These are phyloP conservation scores for Desmodesmus armatus DNA, from an alignment of 139 green algal genomes.

Conservation along the genomic window DNA sequence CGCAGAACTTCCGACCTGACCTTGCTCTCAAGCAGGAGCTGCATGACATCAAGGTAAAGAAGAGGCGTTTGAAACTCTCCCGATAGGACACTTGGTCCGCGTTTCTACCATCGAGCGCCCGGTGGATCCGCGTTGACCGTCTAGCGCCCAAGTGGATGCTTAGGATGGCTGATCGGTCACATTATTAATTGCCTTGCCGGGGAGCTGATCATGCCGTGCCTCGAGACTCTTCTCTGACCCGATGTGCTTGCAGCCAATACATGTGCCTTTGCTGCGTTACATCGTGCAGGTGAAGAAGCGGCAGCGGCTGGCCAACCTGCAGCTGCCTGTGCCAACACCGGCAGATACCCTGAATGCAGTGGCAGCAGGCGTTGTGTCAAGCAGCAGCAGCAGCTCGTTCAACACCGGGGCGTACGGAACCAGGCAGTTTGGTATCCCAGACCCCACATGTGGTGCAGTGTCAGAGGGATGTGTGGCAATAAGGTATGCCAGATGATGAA, in stretches of 20 bases:
- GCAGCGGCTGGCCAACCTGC: conserved; percentile 21
- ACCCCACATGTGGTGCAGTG: not conserved
- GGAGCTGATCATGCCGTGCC: too few relatives aligned
- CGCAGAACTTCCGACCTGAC: conserved; percentile 16
- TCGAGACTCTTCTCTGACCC: too few relatives aligned
- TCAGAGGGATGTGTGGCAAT: conserved; percentile 19
- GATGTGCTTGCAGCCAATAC: too few relatives aligned
- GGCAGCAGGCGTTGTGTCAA: not conserved
- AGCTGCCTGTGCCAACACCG: conserved; percentile 5
- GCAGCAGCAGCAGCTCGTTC: not conserved
- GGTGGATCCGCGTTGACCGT: too few relatives aligned
- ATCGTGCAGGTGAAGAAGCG: not conserved
- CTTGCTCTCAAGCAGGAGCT: conserved; percentile 16
- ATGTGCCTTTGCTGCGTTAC: too few relatives aligned
- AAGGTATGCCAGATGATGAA: too few relatives aligned
- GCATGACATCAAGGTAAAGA: conserved; percentile 1
- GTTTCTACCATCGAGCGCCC: too few relatives aligned
- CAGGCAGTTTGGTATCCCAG: conserved; percentile 8
- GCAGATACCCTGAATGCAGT: not conserved
- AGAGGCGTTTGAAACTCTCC: too few relatives aligned
- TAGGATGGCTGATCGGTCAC: too few relatives aligned
- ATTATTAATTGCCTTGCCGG: too few relatives aligned
- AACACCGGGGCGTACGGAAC: not conserved
- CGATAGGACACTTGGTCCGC: too few relatives aligned
- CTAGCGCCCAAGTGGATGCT: too few relatives aligned